Conservation (phyloP, 345 rosid genomes). For the Mallotus nudiflorus region DNA sequence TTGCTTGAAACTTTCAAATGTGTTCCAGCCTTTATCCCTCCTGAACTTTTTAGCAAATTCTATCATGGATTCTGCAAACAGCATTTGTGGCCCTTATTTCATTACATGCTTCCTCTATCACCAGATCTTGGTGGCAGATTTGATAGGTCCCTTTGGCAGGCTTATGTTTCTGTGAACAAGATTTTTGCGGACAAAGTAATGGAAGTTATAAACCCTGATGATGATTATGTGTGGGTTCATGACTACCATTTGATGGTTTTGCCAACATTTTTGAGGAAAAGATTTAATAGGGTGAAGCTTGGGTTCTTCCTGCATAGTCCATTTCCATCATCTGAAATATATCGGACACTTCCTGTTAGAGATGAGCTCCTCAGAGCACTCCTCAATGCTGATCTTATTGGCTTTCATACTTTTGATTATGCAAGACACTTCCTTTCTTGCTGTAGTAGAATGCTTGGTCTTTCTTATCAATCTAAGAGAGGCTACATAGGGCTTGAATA, state of each 20-base stretch:
- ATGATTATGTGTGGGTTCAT: conserved; percentile 93
- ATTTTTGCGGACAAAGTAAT: conserved; percentile 91
- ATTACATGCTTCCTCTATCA: conserved; percentile 90
- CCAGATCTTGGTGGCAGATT: conserved; percentile 91
- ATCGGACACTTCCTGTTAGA: conserved; percentile 83
- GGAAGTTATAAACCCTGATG: conserved; percentile 94
- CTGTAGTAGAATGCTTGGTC: conserved; percentile 93
- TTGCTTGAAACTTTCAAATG: conserved; percentile 88
- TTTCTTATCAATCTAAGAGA: conserved; percentile 84
- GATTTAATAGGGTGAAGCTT: conserved; percentile 84
- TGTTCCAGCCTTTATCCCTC: conserved; percentile 84
- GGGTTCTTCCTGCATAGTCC: conserved; percentile 96
- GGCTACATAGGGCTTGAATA: conserved; percentile 91
- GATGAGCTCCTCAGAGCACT: conserved; percentile 83
- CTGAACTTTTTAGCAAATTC: conserved; percentile 69
- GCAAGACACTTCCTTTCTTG: conserved; percentile 95
- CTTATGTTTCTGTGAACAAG: conserved; percentile 90
- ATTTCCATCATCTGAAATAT: conserved; percentile 92
- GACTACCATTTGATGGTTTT: conserved; percentile 94
- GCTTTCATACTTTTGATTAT: conserved; percentile 93
- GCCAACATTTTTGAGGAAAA: conserved; percentile 87
- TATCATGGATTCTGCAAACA: conserved; percentile 97
- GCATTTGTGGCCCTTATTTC: conserved; percentile 92
- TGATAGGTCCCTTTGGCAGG: conserved; percentile 88
- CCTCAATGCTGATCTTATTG: conserved; percentile 78